Percentiles rank a stretch among this genome's conserved stretches.
Conservation (phyloP, 2,329 filamentous ascomycete species). For the Thielaviopsis euricoi region DNA sequence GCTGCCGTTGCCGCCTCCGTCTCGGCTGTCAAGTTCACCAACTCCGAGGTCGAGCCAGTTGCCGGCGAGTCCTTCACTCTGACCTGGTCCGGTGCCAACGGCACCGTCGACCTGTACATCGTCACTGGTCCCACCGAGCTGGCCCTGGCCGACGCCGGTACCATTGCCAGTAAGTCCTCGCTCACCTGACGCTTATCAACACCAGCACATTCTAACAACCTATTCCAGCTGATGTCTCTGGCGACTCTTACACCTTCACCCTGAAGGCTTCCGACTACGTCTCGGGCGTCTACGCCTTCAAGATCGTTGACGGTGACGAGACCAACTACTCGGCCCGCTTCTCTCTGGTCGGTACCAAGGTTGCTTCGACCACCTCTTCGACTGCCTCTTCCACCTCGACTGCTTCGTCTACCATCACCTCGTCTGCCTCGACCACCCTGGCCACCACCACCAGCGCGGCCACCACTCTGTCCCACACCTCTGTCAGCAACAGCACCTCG, state of each 20-base stretch:
- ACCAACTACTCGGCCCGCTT: slow-evolving; percentile 30
- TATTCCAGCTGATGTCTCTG: slow-evolving; percentile 20
- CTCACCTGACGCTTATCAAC: neutral
- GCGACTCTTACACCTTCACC: slow-evolving; percentile 23
- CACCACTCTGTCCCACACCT: slow-evolving; percentile 11
- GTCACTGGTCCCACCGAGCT: slow-evolving; percentile 31
- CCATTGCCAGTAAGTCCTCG: slow-evolving; percentile 33
- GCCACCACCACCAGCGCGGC: slow-evolving; percentile 1
- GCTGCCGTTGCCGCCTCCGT: slow-evolving; percentile 34
- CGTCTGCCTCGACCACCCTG: neutral
- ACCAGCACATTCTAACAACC: neutral
- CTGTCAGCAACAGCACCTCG: slow-evolving; percentile 13
- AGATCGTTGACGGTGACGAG: slow-evolving; percentile 24
- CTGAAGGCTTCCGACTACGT: slow-evolving; percentile 20
- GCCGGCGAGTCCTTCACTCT: slow-evolving; percentile 35
- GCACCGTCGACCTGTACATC: slow-evolving; percentile 34
- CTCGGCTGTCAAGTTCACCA: slow-evolving; percentile 20
- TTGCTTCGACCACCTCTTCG: slow-evolving; percentile 9
- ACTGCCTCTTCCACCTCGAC: too few species aligned
- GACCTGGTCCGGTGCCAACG: slow-evolving; percentile 30
- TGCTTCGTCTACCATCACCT: too few species aligned
- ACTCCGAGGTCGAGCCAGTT: slow-evolving; percentile 34
- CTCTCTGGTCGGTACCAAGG: slow-evolving; percentile 17
- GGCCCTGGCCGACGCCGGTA: slow-evolving; percentile 25
- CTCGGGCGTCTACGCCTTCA: slow-evolving; percentile 27